These are phyloP conservation scores for Neopestalotiopsis clavispora DNA, from an alignment of 2,329 filamentous ascomycete species.

Conservation along the genomic window DNA sequence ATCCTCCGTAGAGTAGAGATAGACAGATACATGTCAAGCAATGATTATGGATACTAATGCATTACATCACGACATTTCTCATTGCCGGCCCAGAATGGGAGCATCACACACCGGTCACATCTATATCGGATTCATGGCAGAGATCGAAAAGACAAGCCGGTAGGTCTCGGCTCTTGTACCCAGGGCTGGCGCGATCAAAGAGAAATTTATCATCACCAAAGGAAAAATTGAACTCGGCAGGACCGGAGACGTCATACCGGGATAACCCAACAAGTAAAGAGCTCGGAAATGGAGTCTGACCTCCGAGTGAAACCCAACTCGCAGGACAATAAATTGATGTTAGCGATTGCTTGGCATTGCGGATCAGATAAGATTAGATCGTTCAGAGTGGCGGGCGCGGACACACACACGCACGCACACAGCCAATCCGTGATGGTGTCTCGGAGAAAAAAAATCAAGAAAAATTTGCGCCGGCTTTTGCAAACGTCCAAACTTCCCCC, in stretches of 20 bases:
- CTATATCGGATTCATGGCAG: not conserved
- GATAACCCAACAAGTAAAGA: not conserved
- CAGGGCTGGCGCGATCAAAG: not conserved
- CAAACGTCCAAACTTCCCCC: too few relatives aligned
- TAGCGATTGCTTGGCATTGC: not conserved
- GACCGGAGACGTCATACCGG: not conserved
- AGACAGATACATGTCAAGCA: too few relatives aligned
- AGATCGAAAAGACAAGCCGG: not conserved
- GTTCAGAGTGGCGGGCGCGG: not conserved
- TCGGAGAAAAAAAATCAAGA: not conserved
- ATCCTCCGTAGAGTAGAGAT: too few relatives aligned
- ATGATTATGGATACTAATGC: accelerated
- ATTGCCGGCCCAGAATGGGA: not conserved
- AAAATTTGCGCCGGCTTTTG: too few relatives aligned
- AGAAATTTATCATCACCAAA: not conserved
- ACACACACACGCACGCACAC: not conserved
- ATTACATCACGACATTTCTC: not conserved
- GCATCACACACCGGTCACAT: not conserved
- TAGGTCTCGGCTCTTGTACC: not conserved
- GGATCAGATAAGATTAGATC: slow-evolving; percentile 1
- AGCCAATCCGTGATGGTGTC: not conserved
- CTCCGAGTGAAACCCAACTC: not conserved
- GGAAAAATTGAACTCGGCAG: not conserved
- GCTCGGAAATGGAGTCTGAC: not conserved
- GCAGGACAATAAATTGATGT: not conserved